phyloP scores from a whole-genome alignment of 1,284 basidiomycete genomes.

The Pseudomicrostroma phylloplanum region DNA sequence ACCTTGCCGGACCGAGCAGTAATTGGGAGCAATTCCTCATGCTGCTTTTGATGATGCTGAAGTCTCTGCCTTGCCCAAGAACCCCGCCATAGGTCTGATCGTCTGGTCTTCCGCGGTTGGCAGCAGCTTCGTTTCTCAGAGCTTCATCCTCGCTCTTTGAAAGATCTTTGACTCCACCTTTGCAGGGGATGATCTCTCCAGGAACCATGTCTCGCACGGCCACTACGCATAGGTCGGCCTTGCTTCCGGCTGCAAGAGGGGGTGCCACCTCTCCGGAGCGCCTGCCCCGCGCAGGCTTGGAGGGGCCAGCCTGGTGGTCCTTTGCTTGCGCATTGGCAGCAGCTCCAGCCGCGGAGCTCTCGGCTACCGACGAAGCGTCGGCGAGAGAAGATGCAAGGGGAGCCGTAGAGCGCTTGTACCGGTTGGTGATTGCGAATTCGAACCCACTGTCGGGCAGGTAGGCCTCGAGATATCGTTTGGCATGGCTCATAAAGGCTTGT shows the following conservation, averaged over 20 bases:
- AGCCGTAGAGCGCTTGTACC: constrained; percentile 27
- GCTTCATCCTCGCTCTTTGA: constrained; percentile 50
- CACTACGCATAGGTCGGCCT: constrained; percentile 81
- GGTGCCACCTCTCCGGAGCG: constrained; percentile 23
- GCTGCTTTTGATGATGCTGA: constrained; percentile 82
- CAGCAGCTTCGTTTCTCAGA: constrained; percentile 66
- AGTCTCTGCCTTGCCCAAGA: constrained; percentile 62
- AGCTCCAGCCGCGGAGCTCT: constrained; percentile 7
- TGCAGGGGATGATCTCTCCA: constrained; percentile 69
- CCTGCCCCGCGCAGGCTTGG: constrained; percentile 17
- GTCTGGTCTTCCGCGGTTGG: constrained; percentile 14
- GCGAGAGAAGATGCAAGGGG: not conserved
- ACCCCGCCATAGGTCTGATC: constrained; percentile 58
- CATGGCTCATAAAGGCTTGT: constrained; percentile 32
- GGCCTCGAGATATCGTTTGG: constrained; percentile 45
- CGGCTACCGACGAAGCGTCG: constrained; percentile 1
- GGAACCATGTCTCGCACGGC: constrained; percentile 68
- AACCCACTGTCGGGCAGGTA: constrained; percentile 47
- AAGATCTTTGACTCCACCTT: constrained; percentile 53
- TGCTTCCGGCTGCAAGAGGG: constrained; percentile 55
- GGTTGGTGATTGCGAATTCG: constrained; percentile 44
- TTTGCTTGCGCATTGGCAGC: constrained; percentile 10
- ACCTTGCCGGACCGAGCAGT: constrained; percentile 83
- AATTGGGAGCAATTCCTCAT: constrained; percentile 85
- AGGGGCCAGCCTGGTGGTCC: not conserved